These are phyloP conservation scores for Candida frijolesensis DNA, from an alignment of 1,139 yeast genomes.

Conservation along the genomic window DNA sequence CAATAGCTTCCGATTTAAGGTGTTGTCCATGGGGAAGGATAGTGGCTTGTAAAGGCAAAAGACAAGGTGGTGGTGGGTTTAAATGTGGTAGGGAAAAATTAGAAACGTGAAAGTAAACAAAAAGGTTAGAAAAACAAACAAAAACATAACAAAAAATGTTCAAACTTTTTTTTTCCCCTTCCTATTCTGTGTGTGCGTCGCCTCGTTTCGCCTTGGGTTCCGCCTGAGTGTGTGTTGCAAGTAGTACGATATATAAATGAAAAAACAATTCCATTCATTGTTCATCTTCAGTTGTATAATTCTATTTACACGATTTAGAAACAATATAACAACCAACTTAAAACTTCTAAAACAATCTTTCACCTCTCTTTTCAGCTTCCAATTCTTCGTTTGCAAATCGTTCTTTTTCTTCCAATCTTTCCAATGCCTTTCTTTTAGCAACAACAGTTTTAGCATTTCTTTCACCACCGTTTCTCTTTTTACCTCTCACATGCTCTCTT, in stretches of 20 bases:
- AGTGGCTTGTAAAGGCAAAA: not conserved
- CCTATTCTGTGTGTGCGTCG: not conserved
- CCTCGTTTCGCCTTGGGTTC: not conserved
- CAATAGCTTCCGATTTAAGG: conserved; percentile 11
- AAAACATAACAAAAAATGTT: not conserved
- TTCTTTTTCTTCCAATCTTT: conserved; percentile 48
- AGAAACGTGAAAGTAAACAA: not conserved
- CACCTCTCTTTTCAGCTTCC: conserved; percentile 34
- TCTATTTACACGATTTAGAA: conserved; percentile 1
- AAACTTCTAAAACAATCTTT: conserved; percentile 25
- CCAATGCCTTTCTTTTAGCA: conserved; percentile 70
- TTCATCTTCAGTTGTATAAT: not conserved
- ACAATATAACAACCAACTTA: not conserved
- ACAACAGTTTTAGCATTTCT: conserved; percentile 70
- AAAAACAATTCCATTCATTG: not conserved
- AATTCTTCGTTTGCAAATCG: conserved; percentile 27
- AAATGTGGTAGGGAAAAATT: not conserved
- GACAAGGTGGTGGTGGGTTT: not conserved
- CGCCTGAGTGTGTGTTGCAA: not conserved
- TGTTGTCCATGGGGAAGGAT: conserved; percentile 2
- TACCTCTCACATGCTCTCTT: conserved; percentile 62
- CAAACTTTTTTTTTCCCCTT: not conserved
- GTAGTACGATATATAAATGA: not conserved
- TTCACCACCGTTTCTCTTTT: conserved; percentile 89
- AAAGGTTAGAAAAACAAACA: not conserved